Evolutionary conservation across 768 basidiomycete genomes (phyloP).

Genomic region (Macrolepiota albuminosa): DNA sequence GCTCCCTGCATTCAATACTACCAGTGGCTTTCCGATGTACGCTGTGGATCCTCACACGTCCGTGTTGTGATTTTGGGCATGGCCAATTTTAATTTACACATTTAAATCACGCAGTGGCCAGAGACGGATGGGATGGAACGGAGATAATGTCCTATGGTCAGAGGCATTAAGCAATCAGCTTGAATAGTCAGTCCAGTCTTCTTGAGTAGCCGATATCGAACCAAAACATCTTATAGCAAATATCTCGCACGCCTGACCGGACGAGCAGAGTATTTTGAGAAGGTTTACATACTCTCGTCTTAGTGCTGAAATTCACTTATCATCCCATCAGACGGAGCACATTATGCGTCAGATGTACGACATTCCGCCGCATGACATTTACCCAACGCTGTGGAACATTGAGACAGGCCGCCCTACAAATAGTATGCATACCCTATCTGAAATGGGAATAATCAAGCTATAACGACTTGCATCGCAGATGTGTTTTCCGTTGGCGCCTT

Average conservation of each 20-base stretch:
- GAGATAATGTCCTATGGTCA: conserved; percentile 29
- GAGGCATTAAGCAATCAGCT: conserved; percentile 56
- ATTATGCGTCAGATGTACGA: conserved; percentile 47
- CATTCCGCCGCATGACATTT: conserved; percentile 45
- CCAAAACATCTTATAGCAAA: conserved; percentile 39
- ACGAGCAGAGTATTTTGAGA: conserved; percentile 54
- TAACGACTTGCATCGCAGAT: conserved; percentile 21
- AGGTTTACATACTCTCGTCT: conserved; percentile 19
- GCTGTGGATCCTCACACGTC: conserved; percentile 61
- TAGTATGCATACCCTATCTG: conserved; percentile 27
- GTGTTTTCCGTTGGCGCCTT: conserved; percentile 49
- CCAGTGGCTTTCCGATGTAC: conserved; percentile 65
- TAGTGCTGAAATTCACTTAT: not conserved
- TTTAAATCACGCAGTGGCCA: conserved; percentile 25
- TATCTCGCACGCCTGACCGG: conserved; percentile 77
- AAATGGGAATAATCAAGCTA: not conserved
- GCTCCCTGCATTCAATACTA: conserved; percentile 65
- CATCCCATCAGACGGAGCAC: conserved; percentile 35
- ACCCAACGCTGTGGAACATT: conserved; percentile 49
- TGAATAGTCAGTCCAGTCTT: conserved; percentile 40
- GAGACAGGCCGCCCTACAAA: conserved; percentile 37
- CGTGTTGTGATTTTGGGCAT: conserved; percentile 14
- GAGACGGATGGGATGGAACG: conserved; percentile 28
- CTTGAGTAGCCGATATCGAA: not conserved
- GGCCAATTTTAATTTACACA: not conserved